These are phyloP conservation scores for Epichloe amarillans DNA, from an alignment of 2,329 filamentous ascomycete genomes.

Conservation along the genomic window DNA sequence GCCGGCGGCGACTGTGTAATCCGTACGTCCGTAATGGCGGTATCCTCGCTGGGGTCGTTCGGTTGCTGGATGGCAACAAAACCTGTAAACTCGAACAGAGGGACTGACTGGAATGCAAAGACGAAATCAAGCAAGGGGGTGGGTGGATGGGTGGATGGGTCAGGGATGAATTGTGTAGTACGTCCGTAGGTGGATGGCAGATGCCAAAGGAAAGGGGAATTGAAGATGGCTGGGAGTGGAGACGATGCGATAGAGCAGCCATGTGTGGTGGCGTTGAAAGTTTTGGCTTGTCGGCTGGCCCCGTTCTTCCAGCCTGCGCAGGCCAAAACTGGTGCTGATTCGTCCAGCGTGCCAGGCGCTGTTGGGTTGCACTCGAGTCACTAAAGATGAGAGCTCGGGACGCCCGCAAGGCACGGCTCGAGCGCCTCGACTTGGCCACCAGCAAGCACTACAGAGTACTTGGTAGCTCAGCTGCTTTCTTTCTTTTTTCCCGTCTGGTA, in stretches of 20 bases:
- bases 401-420: conserved; percentile 3
- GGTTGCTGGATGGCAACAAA: background rate
- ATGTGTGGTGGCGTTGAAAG: background rate
- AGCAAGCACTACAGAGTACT: background rate
- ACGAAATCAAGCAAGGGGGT: conserved; percentile 1
- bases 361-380: background rate
- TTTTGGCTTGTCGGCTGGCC: background rate
- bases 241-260: background rate
- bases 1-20: background rate
- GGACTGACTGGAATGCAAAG: conserved; percentile 1
- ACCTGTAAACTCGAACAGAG: background rate
- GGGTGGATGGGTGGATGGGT: no score
- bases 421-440: background rate
- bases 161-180: no score
- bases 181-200: no score
- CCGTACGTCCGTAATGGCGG: background rate
- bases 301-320: no score
- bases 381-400: background rate
- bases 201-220: background rate
- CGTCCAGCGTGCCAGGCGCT: background rate
- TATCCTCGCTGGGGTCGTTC: background rate
- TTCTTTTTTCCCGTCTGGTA: background rate
- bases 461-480: background rate
- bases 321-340: no score
- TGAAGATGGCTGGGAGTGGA: background rate